phyloP scores from a whole-genome alignment of 2,329 filamentous ascomycete genomes.

The Graphilbum sp. region DNA sequence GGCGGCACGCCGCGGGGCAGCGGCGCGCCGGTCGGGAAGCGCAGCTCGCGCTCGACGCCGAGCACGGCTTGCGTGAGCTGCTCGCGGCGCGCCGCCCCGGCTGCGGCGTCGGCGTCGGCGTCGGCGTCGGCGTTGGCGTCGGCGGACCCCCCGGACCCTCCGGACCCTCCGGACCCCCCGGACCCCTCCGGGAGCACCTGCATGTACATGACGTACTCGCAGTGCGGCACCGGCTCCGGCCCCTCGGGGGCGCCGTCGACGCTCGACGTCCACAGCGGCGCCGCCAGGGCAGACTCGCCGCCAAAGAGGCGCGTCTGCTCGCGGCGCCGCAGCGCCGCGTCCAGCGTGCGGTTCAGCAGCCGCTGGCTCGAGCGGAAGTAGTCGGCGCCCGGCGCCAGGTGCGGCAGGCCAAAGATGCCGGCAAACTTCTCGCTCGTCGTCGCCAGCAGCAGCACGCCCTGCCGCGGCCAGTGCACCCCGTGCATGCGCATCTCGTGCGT shows the following conservation, averaged over 20 bases:
- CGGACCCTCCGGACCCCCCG: neutral
- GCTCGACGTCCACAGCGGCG: constrained; percentile 58
- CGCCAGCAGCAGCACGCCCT: constrained; percentile 64
- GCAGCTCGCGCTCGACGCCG: constrained; percentile 44
- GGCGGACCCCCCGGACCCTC: neutral
- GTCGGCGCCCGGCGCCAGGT: constrained; percentile 48
- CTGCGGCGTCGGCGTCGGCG: neutral
- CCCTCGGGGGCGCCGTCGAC: constrained; percentile 43
- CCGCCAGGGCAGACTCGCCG: neutral
- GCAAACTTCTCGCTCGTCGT: constrained; percentile 89
- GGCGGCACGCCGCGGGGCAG: constrained; percentile 30
- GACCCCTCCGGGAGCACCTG: constrained; percentile 47
- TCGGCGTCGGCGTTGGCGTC: neutral
- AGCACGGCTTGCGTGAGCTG: constrained; percentile 14
- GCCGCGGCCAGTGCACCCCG: constrained; percentile 73
- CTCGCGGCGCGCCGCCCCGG: neutral
- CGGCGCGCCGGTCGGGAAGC: constrained; percentile 42
- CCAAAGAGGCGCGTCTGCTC: constrained; percentile 32
- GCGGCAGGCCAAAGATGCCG: constrained; percentile 80
- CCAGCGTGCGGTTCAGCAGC: constrained; percentile 58
- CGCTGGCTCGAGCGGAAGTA: constrained; percentile 42
- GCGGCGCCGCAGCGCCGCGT: constrained; percentile 48
- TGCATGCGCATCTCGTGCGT: constrained; percentile 67
- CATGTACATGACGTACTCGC: constrained; percentile 77
- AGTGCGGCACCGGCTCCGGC: constrained; percentile 51